phyloP scores from a whole-genome alignment of 2,329 filamentous ascomycete species.

The Thermomyces lanuginosus region DNA sequence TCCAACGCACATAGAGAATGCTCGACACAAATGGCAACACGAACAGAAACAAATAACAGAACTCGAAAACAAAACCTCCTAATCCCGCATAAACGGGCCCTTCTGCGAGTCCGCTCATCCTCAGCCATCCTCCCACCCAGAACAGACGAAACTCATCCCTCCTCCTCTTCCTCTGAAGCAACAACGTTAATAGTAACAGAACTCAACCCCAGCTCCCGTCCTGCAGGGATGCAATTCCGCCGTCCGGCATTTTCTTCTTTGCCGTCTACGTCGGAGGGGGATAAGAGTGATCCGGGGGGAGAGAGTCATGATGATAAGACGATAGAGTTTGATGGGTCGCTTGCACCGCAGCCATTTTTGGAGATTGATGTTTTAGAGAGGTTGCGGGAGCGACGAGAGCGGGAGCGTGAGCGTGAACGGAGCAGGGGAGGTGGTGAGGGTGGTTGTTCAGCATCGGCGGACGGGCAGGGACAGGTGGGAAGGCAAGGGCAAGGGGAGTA shows the following conservation, averaged over 20 bases:
- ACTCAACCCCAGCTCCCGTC: slow-evolving; percentile 12
- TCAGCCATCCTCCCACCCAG: slow-evolving; percentile 2
- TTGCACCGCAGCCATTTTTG: slow-evolving; percentile 23
- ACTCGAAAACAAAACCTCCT: slow-evolving; percentile 7
- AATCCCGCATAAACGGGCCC: slow-evolving; percentile 14
- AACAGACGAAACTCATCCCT: neutral
- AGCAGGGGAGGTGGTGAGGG: neutral
- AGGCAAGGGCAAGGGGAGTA: slow-evolving; percentile 8
- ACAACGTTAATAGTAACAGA: slow-evolving; percentile 4
- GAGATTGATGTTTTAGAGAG: slow-evolving; percentile 19
- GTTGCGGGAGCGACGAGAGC: slow-evolving; percentile 11
- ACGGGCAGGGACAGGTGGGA: slow-evolving; percentile 2
- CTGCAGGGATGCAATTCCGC: slow-evolving; percentile 10
- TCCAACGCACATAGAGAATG: too few relatives aligned
- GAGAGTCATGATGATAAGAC: slow-evolving; percentile 1
- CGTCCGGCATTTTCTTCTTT: slow-evolving; percentile 7
- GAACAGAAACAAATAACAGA: slow-evolving; percentile 5
- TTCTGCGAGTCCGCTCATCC: slow-evolving; percentile 6
- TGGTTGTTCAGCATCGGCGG: slow-evolving; percentile 1
- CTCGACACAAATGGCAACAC: too few relatives aligned
- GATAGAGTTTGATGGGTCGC: slow-evolving; percentile 17
- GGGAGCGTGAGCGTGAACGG: slow-evolving; percentile 3
- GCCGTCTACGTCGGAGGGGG: slow-evolving; percentile 1
- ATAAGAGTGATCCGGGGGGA: slow-evolving; percentile 15
- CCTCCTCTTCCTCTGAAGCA: neutral